A percentile compares a stretch with the other conserved stretches of the same genome.
These are phyloP conservation scores for Fusarium pininemorale DNA, from an alignment of 2,329 filamentous ascomycete genomes.

Conservation along the genomic window DNA sequence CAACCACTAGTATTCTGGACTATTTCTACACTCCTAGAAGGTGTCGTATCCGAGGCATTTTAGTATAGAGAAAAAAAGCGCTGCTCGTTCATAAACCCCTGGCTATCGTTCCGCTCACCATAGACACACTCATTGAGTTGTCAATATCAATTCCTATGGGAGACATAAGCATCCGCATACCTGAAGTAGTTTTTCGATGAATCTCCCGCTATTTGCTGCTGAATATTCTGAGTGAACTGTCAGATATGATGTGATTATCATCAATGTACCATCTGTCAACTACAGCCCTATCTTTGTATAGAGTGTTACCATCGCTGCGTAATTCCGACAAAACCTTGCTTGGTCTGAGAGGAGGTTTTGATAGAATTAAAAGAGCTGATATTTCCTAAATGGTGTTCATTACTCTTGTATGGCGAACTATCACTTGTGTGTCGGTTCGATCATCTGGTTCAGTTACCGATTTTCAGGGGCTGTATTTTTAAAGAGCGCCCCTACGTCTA, in stretches of 20 bases:
- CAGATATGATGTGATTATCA: background rate
- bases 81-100: background rate
- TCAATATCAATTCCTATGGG: background rate
- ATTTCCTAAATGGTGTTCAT: background rate
- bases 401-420: background rate
- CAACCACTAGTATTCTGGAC: background rate
- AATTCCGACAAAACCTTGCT: conserved; percentile 2
- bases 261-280: background rate
- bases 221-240: background rate
- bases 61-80: background rate
- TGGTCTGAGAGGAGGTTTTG: background rate
- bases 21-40: background rate
- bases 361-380: background rate
- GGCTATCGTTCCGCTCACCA: background rate
- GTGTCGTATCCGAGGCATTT: background rate
- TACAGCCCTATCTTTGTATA: background rate
- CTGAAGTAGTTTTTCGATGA: background rate
- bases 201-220: background rate
- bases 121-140: background rate
- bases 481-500: background rate
- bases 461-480: background rate
- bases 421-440: background rate
- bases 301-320: conserved; percentile 4
- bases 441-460: background rate
- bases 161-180: background rate